A percentile compares a stretch with the other conserved stretches of the same genome.
These are phyloP conservation scores for Barbarea vulgaris DNA, from an alignment of 345 rosid species.

Conservation along the genomic window DNA sequence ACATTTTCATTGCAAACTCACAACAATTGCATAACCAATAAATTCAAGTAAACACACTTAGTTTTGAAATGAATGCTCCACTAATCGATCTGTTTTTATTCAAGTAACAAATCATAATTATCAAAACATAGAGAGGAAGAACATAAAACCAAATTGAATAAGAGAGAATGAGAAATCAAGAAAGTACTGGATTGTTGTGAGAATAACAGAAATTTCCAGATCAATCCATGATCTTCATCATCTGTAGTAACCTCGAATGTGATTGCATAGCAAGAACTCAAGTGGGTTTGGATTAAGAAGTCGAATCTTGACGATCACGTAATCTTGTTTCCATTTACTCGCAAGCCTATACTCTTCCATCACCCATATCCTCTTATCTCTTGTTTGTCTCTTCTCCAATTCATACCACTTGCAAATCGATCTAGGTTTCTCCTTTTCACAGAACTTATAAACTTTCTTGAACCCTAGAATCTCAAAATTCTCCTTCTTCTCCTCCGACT, in stretches of 20 bases:
- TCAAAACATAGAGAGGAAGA: background rate
- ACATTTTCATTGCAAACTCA: background rate
- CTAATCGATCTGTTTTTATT: background rate
- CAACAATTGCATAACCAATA: background rate
- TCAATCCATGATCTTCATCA: background rate
- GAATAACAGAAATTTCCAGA: background rate
- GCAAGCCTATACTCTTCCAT: conserved; percentile 26
- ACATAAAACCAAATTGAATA: background rate
- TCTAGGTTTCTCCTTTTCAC: conserved; percentile 1
- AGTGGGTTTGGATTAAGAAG: background rate
- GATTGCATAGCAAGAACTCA: background rate
- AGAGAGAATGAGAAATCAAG: background rate
- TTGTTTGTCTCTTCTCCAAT: conserved; percentile 16
- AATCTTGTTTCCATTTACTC: conserved; percentile 14
- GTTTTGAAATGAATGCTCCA: background rate
- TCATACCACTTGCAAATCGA: background rate
- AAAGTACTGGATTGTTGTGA: background rate
- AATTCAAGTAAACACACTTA: background rate
- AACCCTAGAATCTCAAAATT: conserved; percentile 19
- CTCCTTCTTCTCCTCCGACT: background rate
- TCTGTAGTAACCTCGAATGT: conserved; percentile 10
- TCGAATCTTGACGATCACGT: conserved; percentile 26
- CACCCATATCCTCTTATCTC: conserved; percentile 15
- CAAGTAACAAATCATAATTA: background rate
- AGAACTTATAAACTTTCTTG: conserved; percentile 16